Conservation (phyloP, 2,329 filamentous ascomycete genomes). For the Coniochaeta hoffmannii region DNA sequence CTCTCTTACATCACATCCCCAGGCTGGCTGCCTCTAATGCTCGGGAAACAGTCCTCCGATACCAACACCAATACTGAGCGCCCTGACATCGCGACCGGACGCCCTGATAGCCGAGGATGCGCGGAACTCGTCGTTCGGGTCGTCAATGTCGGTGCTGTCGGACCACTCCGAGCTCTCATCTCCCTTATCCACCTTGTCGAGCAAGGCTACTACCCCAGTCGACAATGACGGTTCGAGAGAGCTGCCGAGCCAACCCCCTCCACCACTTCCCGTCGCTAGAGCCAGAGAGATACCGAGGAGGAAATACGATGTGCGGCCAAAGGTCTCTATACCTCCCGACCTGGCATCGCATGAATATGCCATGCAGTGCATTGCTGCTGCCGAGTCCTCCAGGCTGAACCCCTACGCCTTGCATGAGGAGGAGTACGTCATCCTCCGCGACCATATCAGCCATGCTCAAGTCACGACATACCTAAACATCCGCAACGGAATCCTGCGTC, state of each 20-base stretch:
- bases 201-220: slow-evolving; percentile 56
- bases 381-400: slow-evolving; percentile 81
- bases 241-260: slow-evolving; percentile 11
- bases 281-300: slow-evolving; percentile 22
- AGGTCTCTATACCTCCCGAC: slow-evolving; percentile 74
- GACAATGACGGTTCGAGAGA: slow-evolving; percentile 34
- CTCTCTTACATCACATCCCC: neutral
- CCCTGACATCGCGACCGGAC: slow-evolving; percentile 4
- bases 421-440: slow-evolving; percentile 73
- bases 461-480: slow-evolving; percentile 96
- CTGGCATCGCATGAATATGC: slow-evolving; percentile 72
- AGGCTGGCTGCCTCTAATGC: neutral
- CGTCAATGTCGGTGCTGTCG: slow-evolving; percentile 44
- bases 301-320: slow-evolving; percentile 58
- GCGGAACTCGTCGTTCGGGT: slow-evolving; percentile 39
- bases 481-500: slow-evolving; percentile 81
- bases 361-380: slow-evolving; percentile 83
- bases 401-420: slow-evolving; percentile 81
- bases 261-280: slow-evolving; percentile 13
- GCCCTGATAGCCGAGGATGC: slow-evolving; percentile 8
- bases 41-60: slow-evolving; percentile 1
- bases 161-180: slow-evolving; percentile 51
- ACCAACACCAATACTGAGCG: neutral
- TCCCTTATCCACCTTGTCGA: slow-evolving; percentile 45
- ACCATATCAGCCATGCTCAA: slow-evolving; percentile 78